Evolutionary conservation across 352 stramenopile species (phyloP).

Genomic region (Globisporangium lucens): DNA sequence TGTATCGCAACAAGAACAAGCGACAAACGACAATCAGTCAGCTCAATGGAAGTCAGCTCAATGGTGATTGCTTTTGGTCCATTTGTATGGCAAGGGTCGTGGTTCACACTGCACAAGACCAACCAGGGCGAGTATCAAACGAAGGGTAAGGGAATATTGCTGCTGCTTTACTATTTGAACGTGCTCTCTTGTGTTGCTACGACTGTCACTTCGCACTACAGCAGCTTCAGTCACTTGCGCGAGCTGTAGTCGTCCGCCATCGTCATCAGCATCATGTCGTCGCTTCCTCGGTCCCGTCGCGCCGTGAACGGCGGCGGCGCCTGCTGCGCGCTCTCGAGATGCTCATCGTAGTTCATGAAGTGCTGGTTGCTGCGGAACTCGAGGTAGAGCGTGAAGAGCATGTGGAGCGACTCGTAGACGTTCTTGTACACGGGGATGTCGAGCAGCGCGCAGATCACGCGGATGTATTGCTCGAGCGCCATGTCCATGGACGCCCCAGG

Average conservation of each 20-base stretch:
- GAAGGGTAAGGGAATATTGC: neutral
- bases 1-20: neutral
- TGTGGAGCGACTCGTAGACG: conserved; percentile 93
- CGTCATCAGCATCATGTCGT: conserved; percentile 23
- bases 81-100: neutral
- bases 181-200: neutral
- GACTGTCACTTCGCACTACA: no score
- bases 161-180: neutral
- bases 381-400: conserved; percentile 93
- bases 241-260: conserved; percentile 32
- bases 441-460: conserved; percentile 90
- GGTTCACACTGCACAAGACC: neutral
- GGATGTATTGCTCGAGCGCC: conserved; percentile 91
- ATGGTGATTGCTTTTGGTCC: neutral
- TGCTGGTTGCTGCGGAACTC: conserved; percentile 93
- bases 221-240: conserved; percentile 25
- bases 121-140: neutral
- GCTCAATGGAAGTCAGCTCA: neutral
- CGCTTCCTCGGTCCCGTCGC: conserved; percentile 24
- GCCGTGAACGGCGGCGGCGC: conserved; percentile 35
- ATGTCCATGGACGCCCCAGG: conserved; percentile 89
- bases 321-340: conserved; percentile 22
- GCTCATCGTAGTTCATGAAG: conserved; percentile 87
- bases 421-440: conserved; percentile 95
- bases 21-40: neutral